Base-by-base conservation (phyloP, 1,284 basidiomycete genomes). In the Rhizoctonia solani region DNA sequence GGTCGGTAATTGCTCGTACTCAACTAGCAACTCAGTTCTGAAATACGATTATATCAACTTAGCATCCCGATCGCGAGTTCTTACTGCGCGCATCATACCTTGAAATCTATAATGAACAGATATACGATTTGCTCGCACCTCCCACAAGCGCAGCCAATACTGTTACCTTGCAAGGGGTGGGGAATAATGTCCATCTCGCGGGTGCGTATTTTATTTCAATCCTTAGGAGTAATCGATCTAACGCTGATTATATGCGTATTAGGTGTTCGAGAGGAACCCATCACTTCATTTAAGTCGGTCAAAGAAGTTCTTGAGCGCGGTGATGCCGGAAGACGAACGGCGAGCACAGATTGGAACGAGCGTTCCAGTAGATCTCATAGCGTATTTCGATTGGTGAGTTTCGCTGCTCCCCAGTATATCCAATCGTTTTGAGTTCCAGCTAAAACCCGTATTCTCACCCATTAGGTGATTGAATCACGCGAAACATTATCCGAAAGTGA, bases 331-430 rank as follows among this genome's bases (percentile, higher is more conserved):
- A 80, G 96, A 44, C 84, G 95, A 71, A 95, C 95, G 2, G 95
- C 95, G 0, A 91, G 88, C 71, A 99, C 96, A 14, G 96, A 99
- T 76, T 99, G 95, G 93, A 99, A 99, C 76, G 92, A 95, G 73
- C 80, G 95, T 47, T 94, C 91, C 78, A 94, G 91, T 72, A 83
- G 96, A 23, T 93, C 89, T 78, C 96, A 98, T 77, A 93, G 91
- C 69, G 90, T 98, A 0, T 96, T 98, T 78, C 82, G 94, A 47
- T 84, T 96, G 39, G 93, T 95, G 0, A 73, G 78, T 70, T 16
- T 34, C 39, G 3, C 14, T 21, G 13, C 23, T 25, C 13, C 44
- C 9, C n/a, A n/a, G n/a, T 46, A 5, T 6, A 9, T 46, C 13
- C 44, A 19, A 21, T 21, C 9, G 9, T 11, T 11, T 19, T 9